Conservation (phyloP, 2,329 filamentous ascomycete species). For the Sporothrix globosa region DNA sequence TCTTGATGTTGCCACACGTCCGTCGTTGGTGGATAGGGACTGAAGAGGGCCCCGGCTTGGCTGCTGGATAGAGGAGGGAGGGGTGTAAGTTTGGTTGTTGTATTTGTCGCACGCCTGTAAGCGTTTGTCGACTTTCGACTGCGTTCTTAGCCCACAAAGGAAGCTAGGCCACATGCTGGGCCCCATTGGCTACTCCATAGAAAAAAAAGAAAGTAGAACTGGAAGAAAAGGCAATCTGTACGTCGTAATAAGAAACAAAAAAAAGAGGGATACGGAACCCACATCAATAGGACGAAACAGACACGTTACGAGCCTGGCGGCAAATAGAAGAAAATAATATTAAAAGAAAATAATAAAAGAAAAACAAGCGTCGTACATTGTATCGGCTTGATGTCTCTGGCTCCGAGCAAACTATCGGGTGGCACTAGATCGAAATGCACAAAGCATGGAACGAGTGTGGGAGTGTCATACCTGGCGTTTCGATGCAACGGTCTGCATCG, state of each 20-base stretch:
- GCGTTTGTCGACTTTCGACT: conserved; percentile 17
- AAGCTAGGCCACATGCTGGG: conserved; percentile 21
- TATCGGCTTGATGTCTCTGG: background rate
- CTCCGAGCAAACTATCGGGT: background rate
- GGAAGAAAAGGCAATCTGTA: background rate
- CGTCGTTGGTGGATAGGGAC: background rate
- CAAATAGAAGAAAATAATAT: background rate
- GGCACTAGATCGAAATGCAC: background rate
- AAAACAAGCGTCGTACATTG: too few relatives aligned
- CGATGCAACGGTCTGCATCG: conserved; percentile 15
- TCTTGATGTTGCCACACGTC: conserved; percentile 24
- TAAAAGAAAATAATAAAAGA: too few relatives aligned
- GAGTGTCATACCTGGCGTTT: background rate
- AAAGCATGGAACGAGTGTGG: conserved; percentile 5
- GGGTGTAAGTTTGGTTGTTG: background rate
- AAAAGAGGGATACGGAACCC: background rate
- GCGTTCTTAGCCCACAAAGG: conserved; percentile 14
- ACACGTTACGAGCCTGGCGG: background rate
- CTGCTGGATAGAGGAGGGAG: background rate
- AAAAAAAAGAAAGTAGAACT: conserved; percentile 15
- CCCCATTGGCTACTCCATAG: conserved; percentile 16
- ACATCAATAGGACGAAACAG: conserved; percentile 16
- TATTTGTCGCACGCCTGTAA: conserved; percentile 4
- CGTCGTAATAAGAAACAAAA: conserved; percentile 9
- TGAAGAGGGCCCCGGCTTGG: background rate